Conservation (phyloP, 208 protist genomes). For the Willaertia magna region DNA sequence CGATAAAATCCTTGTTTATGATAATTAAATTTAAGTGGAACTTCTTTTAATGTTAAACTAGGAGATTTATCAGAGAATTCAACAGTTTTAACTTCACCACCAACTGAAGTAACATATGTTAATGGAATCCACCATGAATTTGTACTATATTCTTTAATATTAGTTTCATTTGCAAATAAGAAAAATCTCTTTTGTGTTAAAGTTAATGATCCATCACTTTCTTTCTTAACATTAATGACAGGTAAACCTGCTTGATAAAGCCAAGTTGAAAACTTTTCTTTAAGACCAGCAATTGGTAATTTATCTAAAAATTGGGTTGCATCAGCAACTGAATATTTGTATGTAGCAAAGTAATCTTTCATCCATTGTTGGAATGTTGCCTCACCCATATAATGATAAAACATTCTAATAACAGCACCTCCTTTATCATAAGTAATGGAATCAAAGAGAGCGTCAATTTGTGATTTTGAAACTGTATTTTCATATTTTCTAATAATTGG, state of each 20-base stretch:
- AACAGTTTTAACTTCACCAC: neutral
- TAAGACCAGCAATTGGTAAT: conserved; percentile 31
- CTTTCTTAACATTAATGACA: neutral
- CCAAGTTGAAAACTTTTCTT: conserved; percentile 24
- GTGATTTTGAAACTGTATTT: conserved; percentile 10
- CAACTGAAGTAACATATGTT: neutral
- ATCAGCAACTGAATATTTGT: neutral
- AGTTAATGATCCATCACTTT: neutral
- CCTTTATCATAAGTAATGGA: conserved; percentile 8
- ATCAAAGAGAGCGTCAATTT: conserved; percentile 9
- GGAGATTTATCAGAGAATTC: neutral
- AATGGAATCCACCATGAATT: neutral
- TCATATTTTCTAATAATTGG: conserved; percentile 48
- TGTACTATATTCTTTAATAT: neutral
- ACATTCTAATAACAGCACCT: neutral
- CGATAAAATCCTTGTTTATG: neutral
- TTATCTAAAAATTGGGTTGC: neutral
- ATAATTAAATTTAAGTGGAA: neutral
- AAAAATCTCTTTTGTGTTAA: neutral
- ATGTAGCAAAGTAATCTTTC: neutral
- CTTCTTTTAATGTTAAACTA: neutral
- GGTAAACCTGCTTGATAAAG: neutral
- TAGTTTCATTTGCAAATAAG: neutral
- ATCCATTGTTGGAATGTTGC: neutral
- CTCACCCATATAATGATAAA: conserved; percentile 6